Base-by-base conservation (phyloP, 1,284 basidiomycete genomes). In the Vanrija sp. region DNA sequence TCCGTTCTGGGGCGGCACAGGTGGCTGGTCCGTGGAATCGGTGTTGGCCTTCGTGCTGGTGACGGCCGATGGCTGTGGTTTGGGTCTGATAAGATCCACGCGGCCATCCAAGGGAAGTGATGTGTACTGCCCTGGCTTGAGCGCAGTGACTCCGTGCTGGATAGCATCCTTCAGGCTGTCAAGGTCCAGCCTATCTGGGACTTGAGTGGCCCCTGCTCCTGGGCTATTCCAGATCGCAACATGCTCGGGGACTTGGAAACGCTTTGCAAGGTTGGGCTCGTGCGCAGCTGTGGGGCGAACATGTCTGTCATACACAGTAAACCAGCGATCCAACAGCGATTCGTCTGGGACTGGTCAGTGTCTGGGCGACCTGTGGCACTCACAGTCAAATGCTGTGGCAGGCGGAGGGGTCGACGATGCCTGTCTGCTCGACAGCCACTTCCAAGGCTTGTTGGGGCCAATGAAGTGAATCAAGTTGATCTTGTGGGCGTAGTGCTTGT, bases 391-490 rank as follows among this genome's bases (percentile, higher is more conserved):
- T 43, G 65, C 58, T 54, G 59, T 43, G 59, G 63, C 49, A 61
- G 59, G 54, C 50, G 61, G 55, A 36, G 62, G 49, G 24, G 71
- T 61, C 18, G 87, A 82, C 58, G 69, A 63, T 8, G 75, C 67
- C 4, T 84, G 79, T 35, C 88, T 85, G 71, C 79, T 83, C 36
- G 82, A 73, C 47, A 91, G 79, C 19, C 83, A 82, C 41, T 82
- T 80, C 95, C 95, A 98, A 10, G 95, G 95, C 76, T 98, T 98
- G 73, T 88, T 83, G 16, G 84, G 81, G 4, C 95, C 95, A 63
- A 98, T 97, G 68, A 98, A 98, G 75, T 98, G 95, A 48, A 97
- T 84, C 49, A 86, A 85, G 53, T 85, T 86, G 74, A 97, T 95
- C 61, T 87, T 82, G 47, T 86, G 83, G 10, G 93, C 93, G 69